A percentile compares a stretch with the other conserved stretches of the same genome.
phyloP scores from a whole-genome alignment of 2,329 filamentous ascomycete genomes.

The Aspergillus japonicus region DNA sequence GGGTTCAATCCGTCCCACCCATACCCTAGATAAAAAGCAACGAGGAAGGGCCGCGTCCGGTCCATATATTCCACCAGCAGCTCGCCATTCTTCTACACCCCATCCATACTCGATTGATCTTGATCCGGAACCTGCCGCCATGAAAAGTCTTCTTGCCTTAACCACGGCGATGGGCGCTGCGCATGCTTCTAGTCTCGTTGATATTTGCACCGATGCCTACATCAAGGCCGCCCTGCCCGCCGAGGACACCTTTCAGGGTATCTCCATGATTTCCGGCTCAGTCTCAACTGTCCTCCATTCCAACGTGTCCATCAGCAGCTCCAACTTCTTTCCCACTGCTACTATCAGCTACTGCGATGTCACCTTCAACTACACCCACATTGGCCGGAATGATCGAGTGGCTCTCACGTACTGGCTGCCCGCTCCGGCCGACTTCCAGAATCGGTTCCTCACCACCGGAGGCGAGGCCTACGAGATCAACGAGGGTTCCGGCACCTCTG shows the following conservation, averaged over 20 bases:
- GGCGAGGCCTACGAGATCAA: constrained; percentile 22
- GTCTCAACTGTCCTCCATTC: constrained; percentile 40
- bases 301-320: constrained; percentile 34
- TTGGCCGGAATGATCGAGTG: constrained; percentile 40
- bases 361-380: constrained; percentile 44
- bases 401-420: constrained; percentile 40
- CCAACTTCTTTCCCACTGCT: constrained; percentile 21
- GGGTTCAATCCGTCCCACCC: too few species aligned
- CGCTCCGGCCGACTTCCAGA: constrained; percentile 39
- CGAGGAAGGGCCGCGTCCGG: too few species aligned
- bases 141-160: too few species aligned
- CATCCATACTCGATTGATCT: too few species aligned
- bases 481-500: not conserved
- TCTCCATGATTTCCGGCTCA: constrained; percentile 42
- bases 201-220: constrained; percentile 45
- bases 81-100: too few species aligned
- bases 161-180: too few species aligned
- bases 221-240: constrained; percentile 44
- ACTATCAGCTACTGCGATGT: constrained; percentile 40
- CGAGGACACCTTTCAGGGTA: constrained; percentile 43
- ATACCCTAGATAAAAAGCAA: too few species aligned
- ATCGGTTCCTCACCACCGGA: constrained; percentile 48
- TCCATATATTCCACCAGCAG: too few species aligned
- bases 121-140: too few species aligned
- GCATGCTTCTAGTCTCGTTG: constrained; percentile 13